Base-by-base conservation (phyloP, 352 stramenopile species). In the Phytophthora sp. region DNA sequence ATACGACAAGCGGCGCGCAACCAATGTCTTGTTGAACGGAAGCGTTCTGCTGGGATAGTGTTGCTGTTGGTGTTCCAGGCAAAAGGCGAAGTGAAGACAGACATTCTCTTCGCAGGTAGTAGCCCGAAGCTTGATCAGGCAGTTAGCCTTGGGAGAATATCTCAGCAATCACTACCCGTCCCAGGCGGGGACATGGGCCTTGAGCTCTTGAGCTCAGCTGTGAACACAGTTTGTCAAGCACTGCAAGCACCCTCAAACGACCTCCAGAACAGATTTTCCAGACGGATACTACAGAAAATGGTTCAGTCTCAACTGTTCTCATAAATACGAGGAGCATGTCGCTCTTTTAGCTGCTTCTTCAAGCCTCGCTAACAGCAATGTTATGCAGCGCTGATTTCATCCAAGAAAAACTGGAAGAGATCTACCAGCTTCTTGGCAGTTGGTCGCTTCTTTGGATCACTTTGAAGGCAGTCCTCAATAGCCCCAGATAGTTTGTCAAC, bases 381-480 rank as follows among this genome's bases (percentile, higher is more conserved):
- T 32, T 65, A 72, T 48, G 52, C 35, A 18, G 62, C 31, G 12
- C 37, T 57, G 44, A 66, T 61, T 28, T 79, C 70, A 31, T 79
- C 70, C 7, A 85, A 62, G 20, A 85, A 66, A 26, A 72, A 61
- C 43, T 79, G 73, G 39, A 85, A 81, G 30, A 83, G 56, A 55
- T 77, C 72, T 12, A 74, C 65, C n/a, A 85, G 71, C 42, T 75
- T 79, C 35, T 84, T 82, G 13, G 78, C 77, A 2, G 71, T 87
- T 18, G 77, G 80, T 1, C 84, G 72, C 38, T 79, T 77, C 48
- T 74, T 82, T 5, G 82, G 74, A 28, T 88, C 74, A 23, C 73
- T 79, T 28, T 88, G 74, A 17, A 93, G 58, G 45, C 82, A 93
- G 18, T 83, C 77, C 32, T 80, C 60, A 37, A 91, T 82, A 5